Evolutionary conservation across 148 eudicot species (phyloP), one percentile per base, ranked within the genome.

Genomic region (Fagopyrum homotropicum): DNA sequence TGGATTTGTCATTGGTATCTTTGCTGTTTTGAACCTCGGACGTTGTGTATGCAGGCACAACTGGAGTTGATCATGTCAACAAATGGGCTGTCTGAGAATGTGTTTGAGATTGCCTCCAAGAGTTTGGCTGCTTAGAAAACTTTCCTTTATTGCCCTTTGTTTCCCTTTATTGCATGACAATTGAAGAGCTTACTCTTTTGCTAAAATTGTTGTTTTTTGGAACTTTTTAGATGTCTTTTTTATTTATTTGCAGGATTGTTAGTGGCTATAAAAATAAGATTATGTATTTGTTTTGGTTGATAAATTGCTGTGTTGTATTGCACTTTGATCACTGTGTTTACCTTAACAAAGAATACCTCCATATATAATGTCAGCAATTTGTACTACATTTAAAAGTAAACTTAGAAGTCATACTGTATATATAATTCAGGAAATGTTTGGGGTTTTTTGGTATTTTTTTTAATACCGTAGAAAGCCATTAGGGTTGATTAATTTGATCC

Each of bases 41-140:
- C 15, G 15, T 40, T 35, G 46, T 76, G 22, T 68, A 79, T 64
- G 63, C 92, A 92, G 99, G 99, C 86, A 45, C 99, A 89, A 47
- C 82, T 96, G 84, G 98, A 96, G 84, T 86, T 88, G 97, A 92
- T 92, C 55, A 77, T 92, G 88, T 84, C 91, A 1, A 30, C 88
- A 7, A 87, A 89, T 71, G 99, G 99, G 75, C 87, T 96, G 2
- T 92, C 99, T 0, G 99, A 96, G 79, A 96, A 96, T 74, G 97
- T 96, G 59, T 92, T 80, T 60, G 99, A 92, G 89, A 96, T 96
- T 78, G 94, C 97, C 22, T 96, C 94, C 1, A 96, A 92, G 84
- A 96, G 99, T 78, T 86, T 96, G 85, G 99, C 97, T 45, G 88
- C 88, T 77, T 96, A 82, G 71, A 66, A 15, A 40, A 66, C 40